Base-by-base conservation (phyloP, 805 yeast species). In the Lachancea cidri region DNA sequence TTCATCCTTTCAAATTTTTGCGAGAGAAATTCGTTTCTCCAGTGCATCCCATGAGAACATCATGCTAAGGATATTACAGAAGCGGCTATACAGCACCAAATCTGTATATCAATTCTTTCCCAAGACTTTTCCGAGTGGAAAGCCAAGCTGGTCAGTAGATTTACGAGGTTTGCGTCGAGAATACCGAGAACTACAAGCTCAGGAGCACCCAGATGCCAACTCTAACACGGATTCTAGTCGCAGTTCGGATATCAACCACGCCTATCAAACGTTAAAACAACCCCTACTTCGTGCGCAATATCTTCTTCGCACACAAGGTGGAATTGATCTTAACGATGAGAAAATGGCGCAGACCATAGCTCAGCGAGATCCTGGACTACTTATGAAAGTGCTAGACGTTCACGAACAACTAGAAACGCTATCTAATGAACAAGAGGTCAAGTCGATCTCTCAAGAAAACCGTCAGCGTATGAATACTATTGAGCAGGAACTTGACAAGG, bases 401-500 rank as follows among this genome's bases (percentile, higher is more conserved):
- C 93, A 89, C 58, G 98, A 91, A 61, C 74, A 77, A 32, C 66
- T 89, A 43, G 94, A 86, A 46, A 77, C 77, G 48, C 81, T 86
- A 4, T 65, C 68, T 1, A 65, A 63, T 39, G 83, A 77, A 38
- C 64, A 70, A 2, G 95, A 86, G 36, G 67, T 86, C 24, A 72
- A 63, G 1, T 60, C 52, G 0, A 55, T 87, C 31, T 69, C 72
- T 22, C 53, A 47, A 7, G 83, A 77, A 42, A 88, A 87, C 51
- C 72, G 78, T 25, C 58, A 47, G 15, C 70, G 89, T 29, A 75
- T 87, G 19, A 52, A 59, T 1, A 61, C 60, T 1, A 59, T 78
- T 2, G 81, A 75, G 43, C 44, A 52, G 1, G 53, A 44, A 5
- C 63, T 91, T 37, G 70, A 70, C 2, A 48, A 60, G 5, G 71